phyloP scores from a whole-genome alignment of 768 basidiomycete species.

The Psilocybe azurescens region DNA sequence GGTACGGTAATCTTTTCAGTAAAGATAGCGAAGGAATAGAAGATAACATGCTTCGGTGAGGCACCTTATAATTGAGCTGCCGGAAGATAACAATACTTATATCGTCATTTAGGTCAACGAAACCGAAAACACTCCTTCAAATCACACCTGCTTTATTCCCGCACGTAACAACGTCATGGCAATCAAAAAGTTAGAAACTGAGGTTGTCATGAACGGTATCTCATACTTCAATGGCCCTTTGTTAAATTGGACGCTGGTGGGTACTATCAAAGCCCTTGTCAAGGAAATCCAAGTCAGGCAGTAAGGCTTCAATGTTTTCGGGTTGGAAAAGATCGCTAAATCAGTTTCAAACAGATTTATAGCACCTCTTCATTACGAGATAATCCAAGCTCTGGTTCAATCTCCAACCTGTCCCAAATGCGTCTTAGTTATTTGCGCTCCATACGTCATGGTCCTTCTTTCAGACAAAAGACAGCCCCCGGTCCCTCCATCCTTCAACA shows the following conservation, averaged over 20 bases:
- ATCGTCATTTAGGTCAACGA: constrained; percentile 57
- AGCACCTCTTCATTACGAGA: constrained; percentile 56
- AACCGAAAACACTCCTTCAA: constrained; percentile 68
- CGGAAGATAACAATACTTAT: constrained; percentile 3
- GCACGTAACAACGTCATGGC: constrained; percentile 57
- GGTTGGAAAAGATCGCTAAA: not conserved
- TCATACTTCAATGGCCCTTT: constrained; percentile 78
- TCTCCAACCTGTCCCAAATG: constrained; percentile 69
- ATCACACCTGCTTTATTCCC: constrained; percentile 72
- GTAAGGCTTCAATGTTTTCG: constrained; percentile 41
- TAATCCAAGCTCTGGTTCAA: constrained; percentile 68
- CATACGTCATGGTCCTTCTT: constrained; percentile 52
- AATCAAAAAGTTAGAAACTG: constrained; percentile 65
- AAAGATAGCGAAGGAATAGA: constrained; percentile 82
- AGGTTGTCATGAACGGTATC: constrained; percentile 73
- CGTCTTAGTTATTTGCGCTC: constrained; percentile 68
- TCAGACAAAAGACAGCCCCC: constrained; percentile 35
- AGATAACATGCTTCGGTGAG: constrained; percentile 71
- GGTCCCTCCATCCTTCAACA: constrained; percentile 20
- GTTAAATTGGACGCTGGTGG: constrained; percentile 81
- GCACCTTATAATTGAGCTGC: not conserved
- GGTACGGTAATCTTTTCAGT: constrained; percentile 84
- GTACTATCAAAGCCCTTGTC: constrained; percentile 67
- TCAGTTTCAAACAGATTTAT: constrained; percentile 42
- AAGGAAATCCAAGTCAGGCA: constrained; percentile 61